These are phyloP conservation scores for Chlamydomonas reinhardtii DNA, from an alignment of 163 green algal genomes.

Conservation along the genomic window DNA sequence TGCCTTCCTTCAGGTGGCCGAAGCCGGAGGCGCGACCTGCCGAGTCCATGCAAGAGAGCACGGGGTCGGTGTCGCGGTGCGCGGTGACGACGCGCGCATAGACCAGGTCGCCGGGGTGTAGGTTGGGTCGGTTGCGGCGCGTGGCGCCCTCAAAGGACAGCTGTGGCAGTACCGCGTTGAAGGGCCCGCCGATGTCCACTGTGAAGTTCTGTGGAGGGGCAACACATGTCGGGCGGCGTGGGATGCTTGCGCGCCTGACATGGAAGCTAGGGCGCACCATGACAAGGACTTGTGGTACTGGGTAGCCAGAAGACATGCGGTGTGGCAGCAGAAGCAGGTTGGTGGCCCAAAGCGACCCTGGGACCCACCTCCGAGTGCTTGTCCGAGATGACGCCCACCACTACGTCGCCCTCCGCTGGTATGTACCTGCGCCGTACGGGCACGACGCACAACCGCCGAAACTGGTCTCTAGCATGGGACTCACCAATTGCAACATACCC, in stretches of 20 bases:
- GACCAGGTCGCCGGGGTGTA: slow-evolving; percentile 80
- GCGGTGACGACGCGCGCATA: slow-evolving; percentile 81
- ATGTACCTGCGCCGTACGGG: slow-evolving; percentile 74
- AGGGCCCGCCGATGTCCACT: slow-evolving; percentile 88
- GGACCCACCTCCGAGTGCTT: slow-evolving; percentile 71
- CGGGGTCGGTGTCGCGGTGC: slow-evolving; percentile 68
- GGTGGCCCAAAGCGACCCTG: neutral
- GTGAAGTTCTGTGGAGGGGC: slow-evolving; percentile 69
- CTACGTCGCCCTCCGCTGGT: slow-evolving; percentile 74
- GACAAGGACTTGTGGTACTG: neutral
- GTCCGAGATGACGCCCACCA: slow-evolving; percentile 85
- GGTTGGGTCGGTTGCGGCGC: slow-evolving; percentile 82
- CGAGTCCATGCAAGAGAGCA: slow-evolving; percentile 75
- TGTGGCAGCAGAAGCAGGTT: no score
- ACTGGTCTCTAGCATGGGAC: no score
- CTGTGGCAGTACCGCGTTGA: slow-evolving; percentile 78
- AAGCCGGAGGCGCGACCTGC: slow-evolving; percentile 71
- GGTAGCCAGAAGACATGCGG: neutral
- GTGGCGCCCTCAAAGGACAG: slow-evolving; percentile 92
- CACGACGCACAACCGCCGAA: no score
- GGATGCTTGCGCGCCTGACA: no score
- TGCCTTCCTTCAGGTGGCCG: slow-evolving; percentile 80
- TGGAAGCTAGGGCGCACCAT: no score
- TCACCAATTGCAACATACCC: neutral
- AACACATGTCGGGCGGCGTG: no score